Evolutionary conservation across 768 basidiomycete species (phyloP).

Genomic region (Chalciporus pseudorubinellus): DNA sequence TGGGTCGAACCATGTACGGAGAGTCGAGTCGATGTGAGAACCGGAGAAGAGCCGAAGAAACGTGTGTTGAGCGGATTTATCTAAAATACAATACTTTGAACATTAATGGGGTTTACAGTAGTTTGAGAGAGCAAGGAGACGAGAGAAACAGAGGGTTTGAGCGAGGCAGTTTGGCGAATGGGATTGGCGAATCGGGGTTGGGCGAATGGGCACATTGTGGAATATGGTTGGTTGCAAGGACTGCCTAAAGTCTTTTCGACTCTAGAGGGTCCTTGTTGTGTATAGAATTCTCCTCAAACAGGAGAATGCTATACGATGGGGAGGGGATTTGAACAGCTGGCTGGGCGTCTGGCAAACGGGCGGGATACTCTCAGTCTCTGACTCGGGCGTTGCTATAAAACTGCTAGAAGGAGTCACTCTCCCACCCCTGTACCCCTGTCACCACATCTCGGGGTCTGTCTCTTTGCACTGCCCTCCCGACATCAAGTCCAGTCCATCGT

Average conservation of each 20-base stretch:
- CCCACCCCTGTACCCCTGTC: slow-evolving; percentile 20
- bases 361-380: slow-evolving; percentile 20
- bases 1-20: slow-evolving; percentile 33
- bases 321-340: not conserved
- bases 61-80: slow-evolving; percentile 20
- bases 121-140: slow-evolving; percentile 7
- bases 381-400: slow-evolving; percentile 31
- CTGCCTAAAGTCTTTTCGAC: slow-evolving; percentile 38
- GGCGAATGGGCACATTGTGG: slow-evolving; percentile 41
- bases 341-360: slow-evolving; percentile 5
- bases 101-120: slow-evolving; percentile 33
- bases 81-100: slow-evolving; percentile 36
- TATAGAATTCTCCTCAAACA: slow-evolving; percentile 17
- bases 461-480: slow-evolving; percentile 11
- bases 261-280: slow-evolving; percentile 41
- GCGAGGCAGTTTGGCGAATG: slow-evolving; percentile 16
- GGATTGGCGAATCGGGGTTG: slow-evolving; percentile 26
- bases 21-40: slow-evolving; percentile 1
- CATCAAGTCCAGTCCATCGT: not conserved
- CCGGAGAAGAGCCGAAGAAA: slow-evolving; percentile 3
- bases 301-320: slow-evolving; percentile 25
- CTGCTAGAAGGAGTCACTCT: slow-evolving; percentile 36
- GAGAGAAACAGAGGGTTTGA: slow-evolving; percentile 13
- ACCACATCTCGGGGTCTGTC: slow-evolving; percentile 26
- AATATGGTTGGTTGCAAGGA: slow-evolving; percentile 24